Base-by-base conservation (phyloP, 2,329 filamentous ascomycete genomes). In the Ustulina deusta region DNA sequence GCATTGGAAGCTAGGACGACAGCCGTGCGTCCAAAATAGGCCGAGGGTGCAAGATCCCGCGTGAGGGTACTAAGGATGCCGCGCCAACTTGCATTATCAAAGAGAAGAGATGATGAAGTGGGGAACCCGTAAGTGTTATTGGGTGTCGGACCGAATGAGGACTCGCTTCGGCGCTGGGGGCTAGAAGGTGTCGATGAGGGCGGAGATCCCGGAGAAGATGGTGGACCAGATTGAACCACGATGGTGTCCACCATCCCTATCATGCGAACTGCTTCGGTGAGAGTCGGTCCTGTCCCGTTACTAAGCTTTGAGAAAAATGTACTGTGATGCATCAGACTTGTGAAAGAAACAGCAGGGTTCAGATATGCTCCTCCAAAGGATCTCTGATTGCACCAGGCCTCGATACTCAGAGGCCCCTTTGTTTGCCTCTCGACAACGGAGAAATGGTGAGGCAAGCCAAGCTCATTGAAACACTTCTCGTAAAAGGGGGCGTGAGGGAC, bases 201-300 rank as follows among this genome's bases (percentile, higher is more conserved):
- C 4, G 80, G 78, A 2, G 85, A 86, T 5, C 80, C 79, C 0
- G 83, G 79, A 3, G 81, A 78, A 13, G 79, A 79, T 0, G 82
- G 80, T 1, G 81, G 79, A 3, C 80, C 83, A 13, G 84, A 82
- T 61, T 85, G 86, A 27, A 92, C 89, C 27, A 94, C 86, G 52
- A 97, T 92, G 0, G 93, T 96, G 76, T 97, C 93, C 42, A 96
- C 87, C 71, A 94, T 89, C 11, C 93, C 93, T 69, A 94, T 96
- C 1, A 90, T 89, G 2, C 89, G 86, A 44, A 92, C 93, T 9
- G 93, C 92, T 73, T 94, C 92, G 7, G 91, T 93, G 58, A 95
- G 81, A 0, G 85, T 81, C 0, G 87, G 87, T 0, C 86, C 86
- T 0, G 80, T 76, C 0, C 86, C 85, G 63, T 80, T 81, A 68